Conservation (phyloP, 2,329 filamentous ascomycete genomes). For the Aspergillus luchuensis region DNA sequence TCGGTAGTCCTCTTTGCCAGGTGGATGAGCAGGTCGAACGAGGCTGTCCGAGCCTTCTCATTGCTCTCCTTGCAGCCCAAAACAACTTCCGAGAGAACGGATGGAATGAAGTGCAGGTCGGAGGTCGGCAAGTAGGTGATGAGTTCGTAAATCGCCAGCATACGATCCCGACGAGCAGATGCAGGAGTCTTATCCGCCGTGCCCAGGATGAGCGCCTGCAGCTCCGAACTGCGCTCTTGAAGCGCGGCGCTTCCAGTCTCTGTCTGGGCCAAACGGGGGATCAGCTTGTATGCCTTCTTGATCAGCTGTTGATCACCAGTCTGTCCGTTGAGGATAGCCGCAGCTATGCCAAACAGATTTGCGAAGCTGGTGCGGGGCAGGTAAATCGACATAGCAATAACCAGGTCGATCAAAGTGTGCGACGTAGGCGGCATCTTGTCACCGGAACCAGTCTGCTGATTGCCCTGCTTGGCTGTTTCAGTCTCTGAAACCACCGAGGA, state of each 20-base stretch:
- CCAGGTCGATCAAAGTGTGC: constrained; percentile 93
- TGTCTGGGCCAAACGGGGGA: constrained; percentile 84
- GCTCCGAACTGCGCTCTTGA: constrained; percentile 70
- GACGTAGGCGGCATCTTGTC: constrained; percentile 86
- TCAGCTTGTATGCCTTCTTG: constrained; percentile 99
- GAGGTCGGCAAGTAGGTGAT: constrained; percentile 74
- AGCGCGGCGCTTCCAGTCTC: constrained; percentile 76
- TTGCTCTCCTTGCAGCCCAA: constrained; percentile 98
- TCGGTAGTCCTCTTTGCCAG: constrained; percentile 83
- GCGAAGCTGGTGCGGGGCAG: constrained; percentile 83
- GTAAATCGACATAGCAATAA: constrained; percentile 95
- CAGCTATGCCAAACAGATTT: constrained; percentile 82
- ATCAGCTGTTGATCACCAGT: constrained; percentile 80
- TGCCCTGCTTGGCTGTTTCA: constrained; percentile 64
- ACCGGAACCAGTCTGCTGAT: constrained; percentile 64
- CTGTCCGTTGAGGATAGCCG: constrained; percentile 73
- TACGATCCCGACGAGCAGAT: constrained; percentile 81
- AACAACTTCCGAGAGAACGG: constrained; percentile 89
- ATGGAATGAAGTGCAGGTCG: constrained; percentile 89
- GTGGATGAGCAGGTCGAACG: constrained; percentile 85
- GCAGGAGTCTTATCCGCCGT: constrained; percentile 83
- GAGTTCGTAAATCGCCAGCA: constrained; percentile 78
- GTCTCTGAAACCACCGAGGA: constrained; percentile 65
- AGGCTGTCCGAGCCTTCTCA: constrained; percentile 84
- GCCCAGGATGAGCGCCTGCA: constrained; percentile 77